Percentiles rank a stretch among this genome's conserved stretches.
These are phyloP conservation scores for Flaveria robusta DNA, from an alignment of 129 eudicot species.

Conservation along the genomic window DNA sequence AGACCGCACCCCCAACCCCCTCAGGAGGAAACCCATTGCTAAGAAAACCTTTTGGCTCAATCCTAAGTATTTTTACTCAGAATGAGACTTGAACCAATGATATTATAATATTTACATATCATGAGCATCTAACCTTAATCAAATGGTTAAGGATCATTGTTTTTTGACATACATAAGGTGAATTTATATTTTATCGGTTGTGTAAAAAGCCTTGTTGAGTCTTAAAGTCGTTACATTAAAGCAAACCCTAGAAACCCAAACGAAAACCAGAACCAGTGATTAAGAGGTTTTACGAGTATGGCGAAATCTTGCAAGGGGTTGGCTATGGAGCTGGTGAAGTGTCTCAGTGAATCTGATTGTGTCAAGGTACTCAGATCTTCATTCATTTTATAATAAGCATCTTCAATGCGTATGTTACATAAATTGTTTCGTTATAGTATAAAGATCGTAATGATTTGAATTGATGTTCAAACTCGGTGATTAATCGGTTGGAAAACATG, in stretches of 20 bases:
- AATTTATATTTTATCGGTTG: no score
- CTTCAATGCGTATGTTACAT: neutral
- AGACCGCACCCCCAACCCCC: no score
- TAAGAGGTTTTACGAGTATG: slow-evolving; percentile 39
- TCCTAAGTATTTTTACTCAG: no score
- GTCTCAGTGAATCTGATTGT: slow-evolving; percentile 85
- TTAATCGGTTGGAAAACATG: neutral
- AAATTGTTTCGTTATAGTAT: neutral
- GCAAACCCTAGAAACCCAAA: neutral
- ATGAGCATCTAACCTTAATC: no score
- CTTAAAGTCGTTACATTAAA: no score
- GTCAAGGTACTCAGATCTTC: slow-evolving; percentile 46
- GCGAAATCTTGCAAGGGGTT: slow-evolving; percentile 90
- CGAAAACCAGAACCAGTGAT: neutral
- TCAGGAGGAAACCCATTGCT: no score
- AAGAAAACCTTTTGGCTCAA: no score
- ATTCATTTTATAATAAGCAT: neutral
- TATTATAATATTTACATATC: no score
- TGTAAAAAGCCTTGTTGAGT: no score
- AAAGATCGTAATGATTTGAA: neutral
- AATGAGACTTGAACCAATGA: no score
- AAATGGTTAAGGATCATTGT: no score
- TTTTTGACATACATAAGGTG: no score
- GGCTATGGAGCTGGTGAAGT: slow-evolving; percentile 76
- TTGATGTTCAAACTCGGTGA: neutral